Evolutionary conservation across 768 basidiomycete genomes (phyloP).

Genomic region (Saitozyma podzolica): DNA sequence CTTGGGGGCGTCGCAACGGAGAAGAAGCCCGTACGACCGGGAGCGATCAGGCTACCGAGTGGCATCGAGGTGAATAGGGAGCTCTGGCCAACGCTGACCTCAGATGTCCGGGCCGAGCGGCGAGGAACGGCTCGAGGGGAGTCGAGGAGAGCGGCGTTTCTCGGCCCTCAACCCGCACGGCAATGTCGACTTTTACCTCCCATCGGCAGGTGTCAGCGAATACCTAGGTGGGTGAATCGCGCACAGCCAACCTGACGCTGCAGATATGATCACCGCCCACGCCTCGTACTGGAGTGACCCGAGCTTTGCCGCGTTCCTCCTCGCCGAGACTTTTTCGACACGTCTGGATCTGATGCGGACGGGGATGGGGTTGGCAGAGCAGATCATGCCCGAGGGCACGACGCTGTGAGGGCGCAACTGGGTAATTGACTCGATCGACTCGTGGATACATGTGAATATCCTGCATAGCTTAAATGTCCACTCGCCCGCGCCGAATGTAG

Average conservation of each 20-base stretch:
- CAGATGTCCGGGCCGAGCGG: constrained; percentile 50
- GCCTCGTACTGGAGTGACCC: constrained; percentile 54
- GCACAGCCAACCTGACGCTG: constrained; percentile 12
- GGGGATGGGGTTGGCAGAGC: constrained; percentile 50
- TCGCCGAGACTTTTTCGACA: constrained; percentile 55
- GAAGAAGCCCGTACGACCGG: constrained; percentile 42
- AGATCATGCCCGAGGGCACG: constrained; percentile 31
- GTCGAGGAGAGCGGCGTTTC: constrained; percentile 53
- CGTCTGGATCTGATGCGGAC: constrained; percentile 51
- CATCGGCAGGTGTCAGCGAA: constrained; percentile 54
- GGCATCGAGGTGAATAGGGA: constrained; percentile 47
- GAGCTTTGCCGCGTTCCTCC: constrained; percentile 54
- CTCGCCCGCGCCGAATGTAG: too few species aligned
- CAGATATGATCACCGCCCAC: constrained; percentile 52
- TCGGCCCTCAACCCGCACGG: constrained; percentile 57
- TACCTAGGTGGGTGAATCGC: constrained; percentile 50
- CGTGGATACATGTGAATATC: too few species aligned
- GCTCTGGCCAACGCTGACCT: neutral
- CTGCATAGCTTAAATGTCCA: too few species aligned
- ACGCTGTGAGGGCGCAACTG: neutral
- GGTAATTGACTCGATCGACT: too few species aligned
- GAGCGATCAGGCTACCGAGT: constrained; percentile 48
- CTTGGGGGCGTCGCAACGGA: constrained; percentile 22
- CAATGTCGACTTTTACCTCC: constrained; percentile 56
- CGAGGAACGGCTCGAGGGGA: constrained; percentile 48